A percentile compares a stretch with the other conserved stretches of the same genome.
Evolutionary conservation across 306 rosid genomes (phyloP).

Genomic region (Hippophae rhamnoides): DNA sequence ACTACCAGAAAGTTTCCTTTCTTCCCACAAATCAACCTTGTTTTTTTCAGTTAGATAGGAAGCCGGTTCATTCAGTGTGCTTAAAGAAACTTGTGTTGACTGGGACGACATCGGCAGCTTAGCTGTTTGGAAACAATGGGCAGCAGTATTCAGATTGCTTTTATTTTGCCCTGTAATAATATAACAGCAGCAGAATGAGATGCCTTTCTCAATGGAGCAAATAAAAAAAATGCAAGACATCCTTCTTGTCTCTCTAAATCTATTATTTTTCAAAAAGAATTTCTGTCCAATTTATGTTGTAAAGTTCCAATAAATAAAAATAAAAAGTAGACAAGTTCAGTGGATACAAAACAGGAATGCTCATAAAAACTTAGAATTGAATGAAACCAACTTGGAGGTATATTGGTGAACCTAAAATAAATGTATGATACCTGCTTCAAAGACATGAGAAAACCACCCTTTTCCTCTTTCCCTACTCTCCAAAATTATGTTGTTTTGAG

Average conservation of each 20-base stretch:
- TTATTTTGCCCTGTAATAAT: constrained; percentile 48
- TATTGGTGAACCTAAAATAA: constrained; percentile 12
- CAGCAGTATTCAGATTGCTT: constrained; percentile 30
- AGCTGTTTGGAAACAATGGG: constrained; percentile 45
- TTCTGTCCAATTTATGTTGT: neutral
- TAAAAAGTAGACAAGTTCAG: neutral
- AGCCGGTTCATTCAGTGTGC: constrained; percentile 38
- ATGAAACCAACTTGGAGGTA: neutral
- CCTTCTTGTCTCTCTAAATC: neutral
- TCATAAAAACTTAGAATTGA: constrained; percentile 1
- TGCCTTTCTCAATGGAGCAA: neutral
- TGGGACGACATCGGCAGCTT: constrained; percentile 38
- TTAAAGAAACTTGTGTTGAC: constrained; percentile 34
- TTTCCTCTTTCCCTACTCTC: constrained; percentile 45
- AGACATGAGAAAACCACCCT: constrained; percentile 38
- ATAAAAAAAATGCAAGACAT: constrained; percentile 3
- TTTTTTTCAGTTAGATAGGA: constrained; percentile 32
- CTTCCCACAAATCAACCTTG: constrained; percentile 44
- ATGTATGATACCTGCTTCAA: constrained; percentile 59
- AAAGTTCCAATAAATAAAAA: neutral
- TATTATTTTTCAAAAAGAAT: neutral
- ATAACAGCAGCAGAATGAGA: constrained; percentile 14
- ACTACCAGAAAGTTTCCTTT: constrained; percentile 37
- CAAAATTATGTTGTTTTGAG: constrained; percentile 28
- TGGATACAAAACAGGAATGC: neutral